Evolutionary conservation across 2,329 filamentous ascomycete species (phyloP).

Genomic region (Neonectria punicea): DNA sequence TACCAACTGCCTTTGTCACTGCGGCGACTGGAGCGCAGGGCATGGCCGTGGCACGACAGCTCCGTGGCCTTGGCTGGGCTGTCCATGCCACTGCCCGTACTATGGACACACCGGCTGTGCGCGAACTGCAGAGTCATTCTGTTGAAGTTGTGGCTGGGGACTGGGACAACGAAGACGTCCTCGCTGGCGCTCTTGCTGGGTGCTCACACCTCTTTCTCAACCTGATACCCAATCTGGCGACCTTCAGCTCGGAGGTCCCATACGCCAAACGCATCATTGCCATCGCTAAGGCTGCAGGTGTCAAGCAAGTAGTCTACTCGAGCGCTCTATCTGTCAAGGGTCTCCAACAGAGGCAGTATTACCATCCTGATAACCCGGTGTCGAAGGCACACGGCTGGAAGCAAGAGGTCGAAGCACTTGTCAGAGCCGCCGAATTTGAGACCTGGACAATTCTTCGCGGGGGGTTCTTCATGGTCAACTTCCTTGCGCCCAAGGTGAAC

Average conservation of each 20-base stretch:
- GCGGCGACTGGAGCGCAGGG: constrained; percentile 1
- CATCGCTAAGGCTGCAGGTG: background rate
- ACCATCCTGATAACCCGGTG: background rate
- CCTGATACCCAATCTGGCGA: background rate
- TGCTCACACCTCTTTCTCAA: background rate
- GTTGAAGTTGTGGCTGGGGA: background rate
- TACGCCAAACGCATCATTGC: background rate
- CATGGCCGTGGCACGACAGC: background rate
- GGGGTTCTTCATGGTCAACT: constrained; percentile 7
- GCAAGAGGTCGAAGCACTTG: background rate
- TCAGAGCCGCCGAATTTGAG: background rate
- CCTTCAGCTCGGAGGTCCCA: background rate
- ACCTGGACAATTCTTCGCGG: background rate
- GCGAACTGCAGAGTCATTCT: background rate
- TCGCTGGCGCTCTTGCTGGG: background rate
- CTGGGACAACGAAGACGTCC: constrained; percentile 1
- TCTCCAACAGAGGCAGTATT: background rate
- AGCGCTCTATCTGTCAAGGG: background rate
- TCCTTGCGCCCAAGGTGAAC: constrained; percentile 1
- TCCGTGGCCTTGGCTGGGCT: background rate
- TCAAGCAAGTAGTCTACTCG: constrained; percentile 5
- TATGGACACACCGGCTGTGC: background rate
- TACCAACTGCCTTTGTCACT: constrained; percentile 1
- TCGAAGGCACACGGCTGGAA: background rate
- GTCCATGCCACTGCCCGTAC: background rate